These are phyloP conservation scores for Gigaspora rosea DNA, from an alignment of 192 early-diverging fungal species.

Conservation along the genomic window DNA sequence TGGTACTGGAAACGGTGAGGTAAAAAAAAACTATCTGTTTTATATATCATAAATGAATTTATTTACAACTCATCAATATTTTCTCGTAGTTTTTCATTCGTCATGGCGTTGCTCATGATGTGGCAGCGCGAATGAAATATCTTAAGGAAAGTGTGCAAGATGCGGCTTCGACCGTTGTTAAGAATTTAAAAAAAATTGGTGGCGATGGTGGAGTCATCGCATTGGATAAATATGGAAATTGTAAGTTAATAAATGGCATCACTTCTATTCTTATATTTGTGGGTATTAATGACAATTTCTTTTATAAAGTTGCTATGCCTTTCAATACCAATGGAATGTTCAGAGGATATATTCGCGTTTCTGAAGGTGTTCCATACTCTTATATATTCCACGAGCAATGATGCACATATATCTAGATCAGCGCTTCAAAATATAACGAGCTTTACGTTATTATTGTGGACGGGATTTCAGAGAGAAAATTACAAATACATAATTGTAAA, in stretches of 20 bases:
- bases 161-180: constrained; percentile 37
- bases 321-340: constrained; percentile 51
- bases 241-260: constrained; percentile 20
- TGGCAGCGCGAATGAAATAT: constrained; percentile 49
- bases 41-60: background rate
- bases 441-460: too few relatives aligned
- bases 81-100: constrained; percentile 46
- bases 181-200: constrained; percentile 38
- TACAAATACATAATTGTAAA: too few relatives aligned
- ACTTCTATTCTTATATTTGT: background rate
- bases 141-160: constrained; percentile 37
- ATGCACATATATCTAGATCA: background rate
- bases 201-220: constrained; percentile 49
- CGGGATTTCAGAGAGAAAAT: too few relatives aligned
- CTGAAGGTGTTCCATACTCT: constrained; percentile 38
- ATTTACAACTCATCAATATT: background rate
- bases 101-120: constrained; percentile 41
- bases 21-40: constrained; percentile 9
- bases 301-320: constrained; percentile 40
- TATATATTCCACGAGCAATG: constrained; percentile 39
- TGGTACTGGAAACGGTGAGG: constrained; percentile 52
- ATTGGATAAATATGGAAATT: constrained; percentile 41
- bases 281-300: background rate
- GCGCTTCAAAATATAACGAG: too few relatives aligned
- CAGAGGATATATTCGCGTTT: constrained; percentile 43